Conservation (phyloP, 192 early-diverging fungal species). For the Coemansia sp. region DNA sequence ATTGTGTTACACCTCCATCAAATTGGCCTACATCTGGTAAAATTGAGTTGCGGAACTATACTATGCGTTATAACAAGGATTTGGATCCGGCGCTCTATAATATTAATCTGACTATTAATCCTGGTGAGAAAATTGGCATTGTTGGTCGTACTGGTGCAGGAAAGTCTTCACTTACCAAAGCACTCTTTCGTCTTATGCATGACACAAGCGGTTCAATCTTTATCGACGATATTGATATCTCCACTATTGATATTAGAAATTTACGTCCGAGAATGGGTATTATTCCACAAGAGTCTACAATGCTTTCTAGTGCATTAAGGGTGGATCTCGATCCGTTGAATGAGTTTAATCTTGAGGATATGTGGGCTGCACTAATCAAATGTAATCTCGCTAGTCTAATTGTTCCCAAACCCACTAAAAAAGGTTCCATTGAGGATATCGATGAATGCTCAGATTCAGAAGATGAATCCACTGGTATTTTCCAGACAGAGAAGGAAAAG, state of each 20-base stretch:
- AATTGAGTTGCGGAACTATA: slow-evolving; percentile 61
- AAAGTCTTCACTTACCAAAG: slow-evolving; percentile 67
- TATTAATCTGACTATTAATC: slow-evolving; percentile 22
- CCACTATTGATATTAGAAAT: slow-evolving; percentile 53
- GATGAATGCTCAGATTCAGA: neutral
- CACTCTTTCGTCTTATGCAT: slow-evolving; percentile 71
- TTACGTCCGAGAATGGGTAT: slow-evolving; percentile 60
- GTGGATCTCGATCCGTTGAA: slow-evolving; percentile 78
- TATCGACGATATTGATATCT: slow-evolving; percentile 76
- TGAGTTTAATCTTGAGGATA: slow-evolving; percentile 63
- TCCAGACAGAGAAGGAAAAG: neutral
- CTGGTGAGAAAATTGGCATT: slow-evolving; percentile 61
- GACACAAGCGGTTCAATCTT: slow-evolving; percentile 57
- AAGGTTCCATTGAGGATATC: neutral
- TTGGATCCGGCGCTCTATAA: slow-evolving; percentile 43
- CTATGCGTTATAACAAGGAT: slow-evolving; percentile 61
- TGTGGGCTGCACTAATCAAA: slow-evolving; percentile 62
- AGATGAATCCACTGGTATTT: neutral
- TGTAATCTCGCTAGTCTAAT: slow-evolving; percentile 19
- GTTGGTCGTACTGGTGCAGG: slow-evolving; percentile 74
- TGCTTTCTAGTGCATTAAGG: slow-evolving; percentile 69
- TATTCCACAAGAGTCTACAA: slow-evolving; percentile 70
- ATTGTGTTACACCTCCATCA: slow-evolving; percentile 56
- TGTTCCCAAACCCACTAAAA: slow-evolving; percentile 1
- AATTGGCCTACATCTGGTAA: slow-evolving; percentile 66